Conservation (phyloP, 1,284 basidiomycete genomes). For the Tilletia setariae region DNA sequence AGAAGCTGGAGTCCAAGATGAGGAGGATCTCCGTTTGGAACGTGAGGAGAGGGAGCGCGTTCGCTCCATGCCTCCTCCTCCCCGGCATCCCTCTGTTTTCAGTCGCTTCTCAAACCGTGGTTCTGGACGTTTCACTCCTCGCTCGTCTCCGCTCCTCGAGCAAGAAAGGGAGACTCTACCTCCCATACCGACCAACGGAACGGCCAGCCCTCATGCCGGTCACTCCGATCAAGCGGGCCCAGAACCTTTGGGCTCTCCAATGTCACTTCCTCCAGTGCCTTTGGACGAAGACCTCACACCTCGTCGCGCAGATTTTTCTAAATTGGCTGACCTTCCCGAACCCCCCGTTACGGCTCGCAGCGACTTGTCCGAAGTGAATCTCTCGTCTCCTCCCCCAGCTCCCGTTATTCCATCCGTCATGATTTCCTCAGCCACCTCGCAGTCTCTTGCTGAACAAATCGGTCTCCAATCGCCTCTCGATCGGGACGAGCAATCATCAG, state of each 20-base stretch:
- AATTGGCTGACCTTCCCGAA: too few species aligned
- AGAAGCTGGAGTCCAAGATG: conserved; percentile 47
- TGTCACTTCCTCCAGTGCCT: background rate
- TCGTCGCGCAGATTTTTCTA: background rate
- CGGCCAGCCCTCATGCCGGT: background rate
- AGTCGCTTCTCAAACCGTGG: background rate
- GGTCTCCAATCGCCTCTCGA: background rate
- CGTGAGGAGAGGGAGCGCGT: conserved; percentile 28
- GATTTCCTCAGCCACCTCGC: background rate
- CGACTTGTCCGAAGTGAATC: too few species aligned
- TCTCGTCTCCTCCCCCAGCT: too few species aligned
- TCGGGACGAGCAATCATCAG: too few species aligned
- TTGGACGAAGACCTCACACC: background rate
- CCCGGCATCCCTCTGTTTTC: conserved; percentile 14
- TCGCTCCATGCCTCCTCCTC: conserved; percentile 24
- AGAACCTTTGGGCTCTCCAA: background rate
- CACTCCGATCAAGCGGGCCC: background rate
- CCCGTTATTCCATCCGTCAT: background rate
- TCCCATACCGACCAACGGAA: background rate
- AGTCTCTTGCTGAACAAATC: background rate
- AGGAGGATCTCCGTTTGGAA: conserved; percentile 42
- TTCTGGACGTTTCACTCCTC: background rate
- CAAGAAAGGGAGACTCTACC: background rate
- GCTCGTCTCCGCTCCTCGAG: background rate
- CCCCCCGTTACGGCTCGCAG: too few species aligned